Base-by-base conservation (phyloP, 768 basidiomycete species). In the Podaxis rugospora region DNA sequence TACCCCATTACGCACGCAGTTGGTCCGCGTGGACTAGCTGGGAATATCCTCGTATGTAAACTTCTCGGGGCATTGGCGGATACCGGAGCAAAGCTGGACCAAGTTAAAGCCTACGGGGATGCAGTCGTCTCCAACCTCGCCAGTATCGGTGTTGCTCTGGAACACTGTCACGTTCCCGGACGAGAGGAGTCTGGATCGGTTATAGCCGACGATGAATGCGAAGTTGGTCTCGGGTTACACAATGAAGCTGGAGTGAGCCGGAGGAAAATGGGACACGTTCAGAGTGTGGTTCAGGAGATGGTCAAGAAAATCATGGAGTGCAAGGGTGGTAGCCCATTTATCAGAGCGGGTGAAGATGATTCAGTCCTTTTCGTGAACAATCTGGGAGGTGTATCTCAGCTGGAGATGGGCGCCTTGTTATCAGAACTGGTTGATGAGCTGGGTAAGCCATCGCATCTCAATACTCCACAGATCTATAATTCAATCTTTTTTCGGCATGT, bases 161-260 rank as follows among this genome's bases (percentile, higher is more conserved):
- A 78, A 32, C 84, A 85, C 63, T 84, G 83, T 59, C 83, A 85
- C 63, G 78, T 85, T 35, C 84, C 83, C n/a, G 82, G 82, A 18
- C 65, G 78, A 16, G 28, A 14, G 71, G 73, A 16, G 56, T 72
- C 4, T 6, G 44, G 25, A 5, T 57, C 65, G 16, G 40, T 40
- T 5, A 65, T 75, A 35, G 64, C 56, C 14, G 65, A 68, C 1
- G 65, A 66, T 9, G 73, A 75, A 42, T 76, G 71, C 40, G 82
- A 85, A 67, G 72, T 85, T 36, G 83, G 84, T 0, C 66, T 84
- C 13, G 84, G 84, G 0, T 66, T 86, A 56, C 83, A 85, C 65
- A 85, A 85, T 59, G 85, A 85, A 67, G 79, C 82, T 57, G 78
- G 76, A 5, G 76, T 71, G 4, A 57, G 36, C 49, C 77, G 74